Conservation (phyloP, 768 basidiomycete species). For the Russula brevipes region DNA sequence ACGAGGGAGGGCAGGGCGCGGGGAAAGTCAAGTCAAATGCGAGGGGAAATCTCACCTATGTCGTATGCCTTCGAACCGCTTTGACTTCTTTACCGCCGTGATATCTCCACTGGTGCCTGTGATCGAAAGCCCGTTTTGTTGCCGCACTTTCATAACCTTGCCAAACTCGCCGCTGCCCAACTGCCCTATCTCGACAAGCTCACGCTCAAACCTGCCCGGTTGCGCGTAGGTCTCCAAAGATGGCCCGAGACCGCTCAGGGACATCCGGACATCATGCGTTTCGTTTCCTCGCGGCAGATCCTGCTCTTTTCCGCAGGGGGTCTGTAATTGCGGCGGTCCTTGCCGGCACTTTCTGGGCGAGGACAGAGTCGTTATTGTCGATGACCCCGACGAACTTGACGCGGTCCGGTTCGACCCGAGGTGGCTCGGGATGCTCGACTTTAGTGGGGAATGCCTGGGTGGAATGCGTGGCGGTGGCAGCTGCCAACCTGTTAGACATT, state of each 20-base stretch:
- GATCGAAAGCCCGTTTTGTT: constrained; percentile 47
- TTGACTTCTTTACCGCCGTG: constrained; percentile 92
- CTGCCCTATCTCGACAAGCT: constrained; percentile 74
- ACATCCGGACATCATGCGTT: background rate
- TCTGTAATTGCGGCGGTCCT: background rate
- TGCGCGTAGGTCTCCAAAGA: constrained; percentile 40
- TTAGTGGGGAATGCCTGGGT: constrained; percentile 46
- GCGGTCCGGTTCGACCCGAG: constrained; percentile 44
- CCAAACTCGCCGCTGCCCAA: constrained; percentile 93
- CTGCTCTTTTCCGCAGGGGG: background rate
- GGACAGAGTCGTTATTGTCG: constrained; percentile 29
- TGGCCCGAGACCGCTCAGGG: background rate
- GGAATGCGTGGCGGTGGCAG: constrained; percentile 47
- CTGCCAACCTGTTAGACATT: constrained; percentile 45
- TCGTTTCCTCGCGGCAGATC: constrained; percentile 5
- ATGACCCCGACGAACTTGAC: constrained; percentile 47
- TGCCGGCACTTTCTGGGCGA: constrained; percentile 7
- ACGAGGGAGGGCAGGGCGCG: no score
- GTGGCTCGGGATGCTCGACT: constrained; percentile 33
- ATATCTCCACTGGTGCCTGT: constrained; percentile 33
- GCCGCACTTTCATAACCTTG: constrained; percentile 78
- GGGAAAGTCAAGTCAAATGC: background rate
- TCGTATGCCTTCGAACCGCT: constrained; percentile 83
- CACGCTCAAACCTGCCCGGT: constrained; percentile 67
- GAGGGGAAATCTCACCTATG: constrained; percentile 61